phyloP scores from a whole-genome alignment of 2,329 filamentous ascomycete genomes.

The Calonectria honghensis region DNA sequence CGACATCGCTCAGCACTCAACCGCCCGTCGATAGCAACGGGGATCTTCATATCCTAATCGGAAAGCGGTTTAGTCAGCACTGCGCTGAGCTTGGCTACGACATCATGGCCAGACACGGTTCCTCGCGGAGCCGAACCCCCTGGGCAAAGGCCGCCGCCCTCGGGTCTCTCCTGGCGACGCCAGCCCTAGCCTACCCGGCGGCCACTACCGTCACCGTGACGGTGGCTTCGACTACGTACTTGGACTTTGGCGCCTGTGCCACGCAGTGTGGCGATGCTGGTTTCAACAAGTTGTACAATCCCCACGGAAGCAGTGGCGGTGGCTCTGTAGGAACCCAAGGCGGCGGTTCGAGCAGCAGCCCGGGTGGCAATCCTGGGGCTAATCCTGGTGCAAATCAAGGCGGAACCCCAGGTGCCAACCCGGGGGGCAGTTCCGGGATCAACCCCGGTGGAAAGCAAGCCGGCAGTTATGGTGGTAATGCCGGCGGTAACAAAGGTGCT shows the following conservation, averaged over 20 bases:
- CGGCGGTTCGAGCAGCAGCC: background rate
- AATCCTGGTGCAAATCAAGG: background rate
- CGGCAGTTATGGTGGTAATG: background rate
- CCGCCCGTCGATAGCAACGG: background rate
- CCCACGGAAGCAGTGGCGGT: background rate
- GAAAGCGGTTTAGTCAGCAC: background rate
- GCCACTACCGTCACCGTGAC: slow-evolving; percentile 36
- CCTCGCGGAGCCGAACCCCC: slow-evolving; percentile 34
- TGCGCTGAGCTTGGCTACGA: slow-evolving; percentile 12
- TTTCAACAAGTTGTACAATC: slow-evolving; percentile 20
- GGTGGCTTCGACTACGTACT: slow-evolving; percentile 38
- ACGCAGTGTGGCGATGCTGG: slow-evolving; percentile 12
- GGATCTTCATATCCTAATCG: slow-evolving; percentile 6
- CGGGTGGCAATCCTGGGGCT: background rate
- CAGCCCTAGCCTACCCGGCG: slow-evolving; percentile 35
- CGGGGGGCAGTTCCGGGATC: background rate
- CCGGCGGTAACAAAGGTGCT: background rate
- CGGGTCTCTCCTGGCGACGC: slow-evolving; percentile 40
- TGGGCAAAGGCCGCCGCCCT: slow-evolving; percentile 41
- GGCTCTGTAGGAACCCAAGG: background rate
- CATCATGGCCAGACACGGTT: slow-evolving; percentile 32
- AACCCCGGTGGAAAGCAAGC: background rate
- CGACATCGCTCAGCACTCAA: slow-evolving; percentile 18
- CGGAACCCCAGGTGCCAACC: background rate
- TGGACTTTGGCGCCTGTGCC: slow-evolving; percentile 40